These are phyloP conservation scores for Candida andamanensis DNA, from an alignment of 805 yeast species.

Conservation along the genomic window DNA sequence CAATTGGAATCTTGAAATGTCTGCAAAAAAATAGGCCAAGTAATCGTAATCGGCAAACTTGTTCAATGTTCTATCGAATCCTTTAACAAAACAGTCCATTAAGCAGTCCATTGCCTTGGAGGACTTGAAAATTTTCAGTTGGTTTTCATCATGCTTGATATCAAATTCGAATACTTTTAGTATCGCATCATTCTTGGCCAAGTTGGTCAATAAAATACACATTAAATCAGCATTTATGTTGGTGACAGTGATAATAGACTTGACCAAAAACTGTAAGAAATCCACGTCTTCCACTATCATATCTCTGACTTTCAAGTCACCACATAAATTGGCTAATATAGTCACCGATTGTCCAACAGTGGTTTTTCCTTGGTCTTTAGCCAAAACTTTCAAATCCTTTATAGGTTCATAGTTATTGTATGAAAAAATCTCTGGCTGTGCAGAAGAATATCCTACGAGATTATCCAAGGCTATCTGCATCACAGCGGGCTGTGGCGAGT, in stretches of 20 bases:
- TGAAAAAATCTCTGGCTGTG: slow-evolving; percentile 61
- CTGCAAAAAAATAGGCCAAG: slow-evolving; percentile 84
- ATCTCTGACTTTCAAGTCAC: slow-evolving; percentile 57
- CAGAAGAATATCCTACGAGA: slow-evolving; percentile 74
- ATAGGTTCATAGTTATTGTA: slow-evolving; percentile 68
- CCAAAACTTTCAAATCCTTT: slow-evolving; percentile 60
- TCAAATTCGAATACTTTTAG: slow-evolving; percentile 43
- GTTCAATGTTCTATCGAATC: slow-evolving; percentile 67
- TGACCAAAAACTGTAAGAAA: slow-evolving; percentile 46
- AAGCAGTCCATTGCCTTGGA: slow-evolving; percentile 65
- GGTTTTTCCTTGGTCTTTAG: slow-evolving; percentile 47
- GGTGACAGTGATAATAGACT: slow-evolving; percentile 46
- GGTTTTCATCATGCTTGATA: slow-evolving; percentile 28
- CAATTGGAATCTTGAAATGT: slow-evolving; percentile 66
- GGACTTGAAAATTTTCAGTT: slow-evolving; percentile 47
- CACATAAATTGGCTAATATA: slow-evolving; percentile 78
- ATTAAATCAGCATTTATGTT: slow-evolving; percentile 74
- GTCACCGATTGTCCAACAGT: slow-evolving; percentile 67
- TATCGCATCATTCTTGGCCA: slow-evolving; percentile 73
- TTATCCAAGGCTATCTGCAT: slow-evolving; percentile 82
- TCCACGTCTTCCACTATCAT: slow-evolving; percentile 59
- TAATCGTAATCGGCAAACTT: slow-evolving; percentile 74
- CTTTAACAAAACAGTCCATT: slow-evolving; percentile 86
- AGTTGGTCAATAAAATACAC: slow-evolving; percentile 78
- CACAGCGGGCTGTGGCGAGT: slow-evolving; percentile 73